These are phyloP conservation scores for Naganishia sp. DNA, from an alignment of 1,284 basidiomycete species.

Conservation along the genomic window DNA sequence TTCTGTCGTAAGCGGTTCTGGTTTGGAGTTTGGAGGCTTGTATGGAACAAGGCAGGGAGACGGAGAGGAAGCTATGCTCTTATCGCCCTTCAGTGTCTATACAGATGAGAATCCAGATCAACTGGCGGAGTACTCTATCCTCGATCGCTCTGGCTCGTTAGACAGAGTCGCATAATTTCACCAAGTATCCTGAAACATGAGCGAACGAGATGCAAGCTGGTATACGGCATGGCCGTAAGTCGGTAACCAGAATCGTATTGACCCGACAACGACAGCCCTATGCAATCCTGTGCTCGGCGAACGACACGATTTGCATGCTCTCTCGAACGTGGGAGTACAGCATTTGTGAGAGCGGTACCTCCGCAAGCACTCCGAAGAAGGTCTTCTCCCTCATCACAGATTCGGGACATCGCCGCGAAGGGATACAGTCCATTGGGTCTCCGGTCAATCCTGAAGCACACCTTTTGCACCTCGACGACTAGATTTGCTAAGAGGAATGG, in stretches of 20 bases:
- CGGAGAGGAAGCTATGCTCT: no score
- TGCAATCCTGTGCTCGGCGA: no score
- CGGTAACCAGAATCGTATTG: no score
- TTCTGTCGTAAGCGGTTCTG: not conserved
- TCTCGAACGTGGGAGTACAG: not conserved
- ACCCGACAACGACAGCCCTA: no score
- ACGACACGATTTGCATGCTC: not conserved
- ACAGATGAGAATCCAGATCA: no score
- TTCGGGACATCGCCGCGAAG: not conserved
- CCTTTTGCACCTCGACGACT: not conserved
- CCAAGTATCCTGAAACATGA: conserved; percentile 12
- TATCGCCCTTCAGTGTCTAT: no score
- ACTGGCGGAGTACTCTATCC: not conserved
- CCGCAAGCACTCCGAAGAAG: not conserved
- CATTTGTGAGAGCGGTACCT: no score
- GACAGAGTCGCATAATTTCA: conserved; percentile 7
- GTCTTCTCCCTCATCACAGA: not conserved
- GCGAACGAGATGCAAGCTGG: not conserved
- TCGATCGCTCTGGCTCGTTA: conserved; percentile 2
- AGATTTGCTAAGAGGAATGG: not conserved
- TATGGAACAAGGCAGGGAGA: no score
- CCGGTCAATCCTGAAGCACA: not conserved
- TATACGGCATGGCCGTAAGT: no score
- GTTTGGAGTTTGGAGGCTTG: not conserved
- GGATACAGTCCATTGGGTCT: not conserved